A percentile compares a stretch with the other conserved stretches of the same genome.
Conservation (phyloP, 257 asterid species). For the Avicennia marina region DNA sequence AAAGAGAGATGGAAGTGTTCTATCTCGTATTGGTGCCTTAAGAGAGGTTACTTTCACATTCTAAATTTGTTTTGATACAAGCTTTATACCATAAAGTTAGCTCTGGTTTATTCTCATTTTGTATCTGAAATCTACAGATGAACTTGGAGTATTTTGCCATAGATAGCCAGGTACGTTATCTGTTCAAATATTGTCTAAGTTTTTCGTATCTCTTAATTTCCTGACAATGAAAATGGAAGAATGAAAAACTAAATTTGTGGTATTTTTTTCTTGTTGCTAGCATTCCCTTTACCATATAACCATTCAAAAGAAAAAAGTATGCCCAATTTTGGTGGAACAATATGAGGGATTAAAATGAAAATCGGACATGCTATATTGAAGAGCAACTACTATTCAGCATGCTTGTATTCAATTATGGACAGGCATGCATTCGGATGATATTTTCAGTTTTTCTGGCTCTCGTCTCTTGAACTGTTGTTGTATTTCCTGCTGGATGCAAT, state of each 20-base stretch:
- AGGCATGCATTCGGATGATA: neutral
- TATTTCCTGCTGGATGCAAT: slow-evolving; percentile 7
- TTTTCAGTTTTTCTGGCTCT: slow-evolving; percentile 10
- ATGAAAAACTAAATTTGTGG: slow-evolving; percentile 2
- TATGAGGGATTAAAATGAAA: slow-evolving; percentile 8
- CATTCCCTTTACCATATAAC: no score
- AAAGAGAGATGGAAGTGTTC: slow-evolving; percentile 75
- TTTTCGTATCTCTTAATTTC: neutral
- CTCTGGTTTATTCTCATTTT: slow-evolving; percentile 32
- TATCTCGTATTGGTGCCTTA: slow-evolving; percentile 94
- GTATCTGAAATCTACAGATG: slow-evolving; percentile 64
- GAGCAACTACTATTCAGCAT: slow-evolving; percentile 8
- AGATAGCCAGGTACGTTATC: slow-evolving; percentile 80
- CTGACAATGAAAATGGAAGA: neutral
- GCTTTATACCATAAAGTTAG: slow-evolving; percentile 21
- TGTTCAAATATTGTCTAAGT: neutral
- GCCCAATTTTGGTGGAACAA: slow-evolving; percentile 2
- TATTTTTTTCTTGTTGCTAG: slow-evolving; percentile 1
- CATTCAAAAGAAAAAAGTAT: neutral
- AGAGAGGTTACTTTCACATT: slow-evolving; percentile 62
- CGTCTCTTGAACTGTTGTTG: slow-evolving; percentile 3
- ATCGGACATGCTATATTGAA: slow-evolving; percentile 3
- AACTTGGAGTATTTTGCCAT: slow-evolving; percentile 94
- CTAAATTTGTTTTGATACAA: slow-evolving; percentile 6
- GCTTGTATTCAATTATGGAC: neutral